phyloP scores from a whole-genome alignment of 805 yeast genomes.

The Maudiozyma turicensis region DNA sequence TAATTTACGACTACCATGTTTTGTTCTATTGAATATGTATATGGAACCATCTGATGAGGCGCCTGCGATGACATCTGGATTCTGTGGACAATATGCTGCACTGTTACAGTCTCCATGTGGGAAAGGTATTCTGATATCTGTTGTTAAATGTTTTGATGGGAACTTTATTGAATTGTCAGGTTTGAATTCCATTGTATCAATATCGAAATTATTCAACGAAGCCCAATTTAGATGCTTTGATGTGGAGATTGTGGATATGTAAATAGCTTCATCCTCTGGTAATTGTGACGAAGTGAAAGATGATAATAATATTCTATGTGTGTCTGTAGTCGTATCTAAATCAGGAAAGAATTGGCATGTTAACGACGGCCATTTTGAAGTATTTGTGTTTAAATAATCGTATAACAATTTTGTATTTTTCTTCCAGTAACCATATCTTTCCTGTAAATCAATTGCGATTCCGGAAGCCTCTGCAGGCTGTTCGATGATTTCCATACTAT shows the following conservation, averaged over 20 bases:
- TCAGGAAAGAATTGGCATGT: conserved; percentile 62
- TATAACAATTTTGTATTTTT: conserved; percentile 70
- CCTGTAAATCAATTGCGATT: conserved; percentile 20
- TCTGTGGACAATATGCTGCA: conserved; percentile 70
- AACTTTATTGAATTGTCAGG: conserved; percentile 24
- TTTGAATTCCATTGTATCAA: conserved; percentile 31
- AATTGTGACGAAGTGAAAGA: conserved; percentile 29
- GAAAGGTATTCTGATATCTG: conserved; percentile 21
- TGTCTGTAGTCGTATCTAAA: conserved; percentile 19
- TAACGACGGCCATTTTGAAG: conserved; percentile 61
- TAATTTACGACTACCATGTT: conserved; percentile 45
- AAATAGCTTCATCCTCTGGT: conserved; percentile 27
- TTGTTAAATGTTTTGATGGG: conserved; percentile 21
- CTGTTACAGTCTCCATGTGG: conserved; percentile 55
- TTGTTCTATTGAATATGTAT: conserved; percentile 71
- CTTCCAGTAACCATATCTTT: conserved; percentile 50
- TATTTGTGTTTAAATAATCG: conserved; percentile 60
- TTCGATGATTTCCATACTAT: not conserved
- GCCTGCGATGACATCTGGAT: conserved; percentile 73
- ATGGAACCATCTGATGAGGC: conserved; percentile 57
- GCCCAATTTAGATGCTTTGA: conserved; percentile 26
- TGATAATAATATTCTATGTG: conserved; percentile 24
- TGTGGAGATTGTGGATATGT: conserved; percentile 25
- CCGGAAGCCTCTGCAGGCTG: not conserved
- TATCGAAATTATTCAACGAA: conserved; percentile 29